Evolutionary conservation across 139 green algal species (phyloP), one percentile per base, ranked within the genome.

Genomic region (Auxenochlorella protothecoides): DNA sequence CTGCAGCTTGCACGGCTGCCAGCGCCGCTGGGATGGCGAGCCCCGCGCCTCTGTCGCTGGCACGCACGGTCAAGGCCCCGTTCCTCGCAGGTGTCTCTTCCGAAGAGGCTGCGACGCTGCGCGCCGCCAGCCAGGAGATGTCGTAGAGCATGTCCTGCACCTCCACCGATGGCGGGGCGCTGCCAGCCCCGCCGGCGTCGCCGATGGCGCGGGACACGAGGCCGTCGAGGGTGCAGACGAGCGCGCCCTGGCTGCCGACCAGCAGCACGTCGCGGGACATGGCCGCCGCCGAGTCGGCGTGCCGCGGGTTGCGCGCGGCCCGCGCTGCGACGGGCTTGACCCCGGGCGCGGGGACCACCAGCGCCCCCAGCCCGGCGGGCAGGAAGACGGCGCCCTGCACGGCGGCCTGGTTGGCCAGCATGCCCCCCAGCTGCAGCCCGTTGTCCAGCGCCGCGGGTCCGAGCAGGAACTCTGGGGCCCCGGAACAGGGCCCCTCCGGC

Each of bases 381-480:
- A 78, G 55, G 14, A 66, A 68, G 56, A 66, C 27, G 27, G 10
- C n/a, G 66, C 53, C 53, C 6, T 44, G 54, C 9, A 8, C 9
- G 11, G 53, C 11, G 11, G 64, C n/a, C 16, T 75, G 15, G 13
- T 54, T 57, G 16, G 55, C 57, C 51, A 78, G 53, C 53, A 78
- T 59, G 51, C 73, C 73, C 11, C 73, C 73, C 65, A 78, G 73
- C 65, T 78, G 73, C 13, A 78, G 66, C 16, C 62, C 44, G 15
- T 44, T 55, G 14, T 78, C 73, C 55, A 78, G 53, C 11, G 66
- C 53, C 53, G 66, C 2, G 53, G 73, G 73, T 51, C 73, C 62
- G 27, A 78, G 55, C 5, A 68, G 55, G 5, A 79, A 70, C 9
- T 72, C 73, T 6, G 14, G 27, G 7, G 12, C 65, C 51, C 13